These are phyloP conservation scores for Amanita jacksonii DNA, from an alignment of 768 basidiomycete species.

Conservation along the genomic window DNA sequence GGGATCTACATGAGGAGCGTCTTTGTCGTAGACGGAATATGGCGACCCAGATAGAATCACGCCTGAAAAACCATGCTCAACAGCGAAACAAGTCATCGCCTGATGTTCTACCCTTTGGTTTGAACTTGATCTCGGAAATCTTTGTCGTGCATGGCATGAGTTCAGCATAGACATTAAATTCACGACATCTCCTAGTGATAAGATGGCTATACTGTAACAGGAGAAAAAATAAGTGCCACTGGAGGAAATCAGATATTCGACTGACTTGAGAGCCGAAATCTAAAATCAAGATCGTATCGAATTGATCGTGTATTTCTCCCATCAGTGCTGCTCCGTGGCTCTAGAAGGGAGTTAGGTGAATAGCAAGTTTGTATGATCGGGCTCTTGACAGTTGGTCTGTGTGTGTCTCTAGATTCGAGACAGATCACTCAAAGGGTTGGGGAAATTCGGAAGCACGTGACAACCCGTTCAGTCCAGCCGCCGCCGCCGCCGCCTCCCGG, in stretches of 20 bases:
- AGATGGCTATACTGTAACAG: constrained; percentile 85
- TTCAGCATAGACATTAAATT: constrained; percentile 95
- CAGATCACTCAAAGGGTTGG: no score
- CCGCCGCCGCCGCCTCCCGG: no score
- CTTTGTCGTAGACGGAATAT: constrained; percentile 92
- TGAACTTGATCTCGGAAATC: constrained; percentile 81
- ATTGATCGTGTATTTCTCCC: constrained; percentile 90
- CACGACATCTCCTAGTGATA: constrained; percentile 95
- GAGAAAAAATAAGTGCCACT: constrained; percentile 2
- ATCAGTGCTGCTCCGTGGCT: constrained; percentile 23
- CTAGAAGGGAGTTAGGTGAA: not conserved
- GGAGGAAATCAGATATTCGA: not conserved
- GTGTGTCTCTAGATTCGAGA: no score
- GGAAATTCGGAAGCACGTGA: no score
- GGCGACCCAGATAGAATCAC: constrained; percentile 97
- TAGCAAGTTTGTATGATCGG: not conserved
- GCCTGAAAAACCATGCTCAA: constrained; percentile 30
- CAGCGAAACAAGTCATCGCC: constrained; percentile 1
- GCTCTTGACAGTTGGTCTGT: not conserved
- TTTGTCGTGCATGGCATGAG: constrained; percentile 93
- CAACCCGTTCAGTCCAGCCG: no score
- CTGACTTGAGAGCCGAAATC: constrained; percentile 95
- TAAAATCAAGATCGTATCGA: constrained; percentile 91
- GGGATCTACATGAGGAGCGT: constrained; percentile 90
- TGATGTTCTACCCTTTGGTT: constrained; percentile 69